Evolutionary conservation across 495 filamentous ascomycete species (phyloP).

Genomic region (Hypoxylon fuscum): DNA sequence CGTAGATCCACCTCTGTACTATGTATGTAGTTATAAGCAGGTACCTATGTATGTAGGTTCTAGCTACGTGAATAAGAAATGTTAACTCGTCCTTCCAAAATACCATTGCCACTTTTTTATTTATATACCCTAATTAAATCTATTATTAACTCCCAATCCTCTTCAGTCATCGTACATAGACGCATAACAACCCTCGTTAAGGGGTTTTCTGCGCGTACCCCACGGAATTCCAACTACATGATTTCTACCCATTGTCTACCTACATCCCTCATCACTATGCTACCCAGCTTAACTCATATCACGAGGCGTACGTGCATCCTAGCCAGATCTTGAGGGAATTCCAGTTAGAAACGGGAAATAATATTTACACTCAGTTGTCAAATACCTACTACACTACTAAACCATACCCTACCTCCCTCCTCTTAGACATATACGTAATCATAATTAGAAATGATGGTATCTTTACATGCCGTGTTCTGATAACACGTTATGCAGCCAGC

Average conservation of each 20-base stretch:
- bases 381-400: background rate
- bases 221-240: slow-evolving; percentile 13
- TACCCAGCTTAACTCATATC: slow-evolving; percentile 4
- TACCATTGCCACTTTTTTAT: too few species aligned
- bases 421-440: slow-evolving; percentile 17
- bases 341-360: background rate
- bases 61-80: too few species aligned
- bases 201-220: slow-evolving; percentile 28
- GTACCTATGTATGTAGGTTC: too few species aligned
- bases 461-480: slow-evolving; percentile 27
- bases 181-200: slow-evolving; percentile 7
- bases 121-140: slow-evolving; percentile 33
- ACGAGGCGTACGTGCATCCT: background rate
- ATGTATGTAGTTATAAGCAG: too few species aligned
- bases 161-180: background rate
- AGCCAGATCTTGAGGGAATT: background rate
- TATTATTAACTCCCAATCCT: slow-evolving; percentile 37
- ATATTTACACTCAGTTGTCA: too few species aligned
- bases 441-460: slow-evolving; percentile 14
- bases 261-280: background rate
- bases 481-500: slow-evolving; percentile 30
- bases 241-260: background rate
- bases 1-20: too few species aligned
- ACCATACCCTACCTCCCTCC: background rate
- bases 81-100: too few species aligned